phyloP scores from a whole-genome alignment of 371 early-diverging fungal species.

The Syncephalis fuscata region DNA sequence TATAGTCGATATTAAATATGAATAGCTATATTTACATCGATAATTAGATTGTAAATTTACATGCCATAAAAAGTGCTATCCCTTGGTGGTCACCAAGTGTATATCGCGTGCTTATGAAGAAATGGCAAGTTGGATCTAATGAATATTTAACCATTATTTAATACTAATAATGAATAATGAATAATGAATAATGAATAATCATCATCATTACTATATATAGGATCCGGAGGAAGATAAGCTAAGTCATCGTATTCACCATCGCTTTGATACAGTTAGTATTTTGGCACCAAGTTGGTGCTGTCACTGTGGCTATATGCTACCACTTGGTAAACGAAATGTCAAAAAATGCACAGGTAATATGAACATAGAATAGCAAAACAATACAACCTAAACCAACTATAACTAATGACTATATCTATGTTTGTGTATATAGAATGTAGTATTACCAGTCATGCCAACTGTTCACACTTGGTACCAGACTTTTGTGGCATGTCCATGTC shows the following conservation, averaged over 20 bases:
- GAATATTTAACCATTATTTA: too few relatives aligned
- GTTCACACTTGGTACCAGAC: constrained; percentile 74
- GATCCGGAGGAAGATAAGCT: constrained; percentile 43
- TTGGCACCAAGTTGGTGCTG: constrained; percentile 86
- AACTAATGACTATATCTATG: too few relatives aligned
- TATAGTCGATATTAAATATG: neutral
- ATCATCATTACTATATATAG: constrained; percentile 4
- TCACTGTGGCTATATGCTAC: constrained; percentile 92
- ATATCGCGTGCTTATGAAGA: constrained; percentile 49
- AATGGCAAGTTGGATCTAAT: constrained; percentile 3
- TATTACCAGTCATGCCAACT: constrained; percentile 64
- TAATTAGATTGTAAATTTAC: constrained; percentile 75
- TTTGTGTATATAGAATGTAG: constrained; percentile 55
- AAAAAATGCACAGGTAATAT: constrained; percentile 27
- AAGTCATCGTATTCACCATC: constrained; percentile 87
- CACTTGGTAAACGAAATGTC: constrained; percentile 53
- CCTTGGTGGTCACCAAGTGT: constrained; percentile 77
- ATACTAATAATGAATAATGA: too few relatives aligned
- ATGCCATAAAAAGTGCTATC: constrained; percentile 83
- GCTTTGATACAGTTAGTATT: constrained; percentile 59
- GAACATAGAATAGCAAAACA: neutral
- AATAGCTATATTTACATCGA: neutral
- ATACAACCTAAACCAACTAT: neutral
- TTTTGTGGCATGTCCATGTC: constrained; percentile 84
- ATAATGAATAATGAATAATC: neutral